Evolutionary conservation across 164 flowering plant species (phyloP), one percentile per base, ranked within the genome.

Genomic region (Amborella trichopoda): DNA sequence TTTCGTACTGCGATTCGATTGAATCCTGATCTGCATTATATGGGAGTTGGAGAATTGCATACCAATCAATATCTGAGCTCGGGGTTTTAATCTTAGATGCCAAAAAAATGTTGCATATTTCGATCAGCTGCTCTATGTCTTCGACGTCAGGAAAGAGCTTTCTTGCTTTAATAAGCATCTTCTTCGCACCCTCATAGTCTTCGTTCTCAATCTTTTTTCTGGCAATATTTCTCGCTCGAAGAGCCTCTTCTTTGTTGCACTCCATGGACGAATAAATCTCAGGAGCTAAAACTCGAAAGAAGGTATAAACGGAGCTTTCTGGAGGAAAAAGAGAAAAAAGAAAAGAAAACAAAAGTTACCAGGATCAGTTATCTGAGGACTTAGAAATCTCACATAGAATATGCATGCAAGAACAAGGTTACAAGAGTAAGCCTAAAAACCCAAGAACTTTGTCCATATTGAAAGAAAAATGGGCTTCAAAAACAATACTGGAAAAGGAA

Each of bases 41-140:
- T 4, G 30, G 19, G 6, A 66, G 47, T 53, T 66, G 70, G 53
- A 77, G 76, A 56, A 77, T 59, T 76, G 69, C 60, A 18, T 77
- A 72, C 55, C 66, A 59, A 24, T 77, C 78, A 28, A 45, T 33
- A 23, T 60, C 71, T 32, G 18, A 38, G 26, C 60, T 68, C 3
- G 66, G 56, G 26, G 62, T 19, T 40, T 36, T 40, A 30, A 53
- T 34, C 13, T 43, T 50, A 5, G 74, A 30, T 14, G 68, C 61
- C 13, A 63, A 56, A 28, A 74, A 55, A 37, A 77, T 56, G 20
- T 72, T 68, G 53, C 80, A 77, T 3, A 71, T 67, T 12, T 46
- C 37, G 32, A 74, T 25, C 76, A 74, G 69, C n/a, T 43, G 25
- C 28, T 17, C 21, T 25, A 72, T 41, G 21, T 60, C 55, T n/a